phyloP scores from a whole-genome alignment of 2,329 filamentous ascomycete genomes.

The Ophiocordyceps camponoti-saundersi region DNA sequence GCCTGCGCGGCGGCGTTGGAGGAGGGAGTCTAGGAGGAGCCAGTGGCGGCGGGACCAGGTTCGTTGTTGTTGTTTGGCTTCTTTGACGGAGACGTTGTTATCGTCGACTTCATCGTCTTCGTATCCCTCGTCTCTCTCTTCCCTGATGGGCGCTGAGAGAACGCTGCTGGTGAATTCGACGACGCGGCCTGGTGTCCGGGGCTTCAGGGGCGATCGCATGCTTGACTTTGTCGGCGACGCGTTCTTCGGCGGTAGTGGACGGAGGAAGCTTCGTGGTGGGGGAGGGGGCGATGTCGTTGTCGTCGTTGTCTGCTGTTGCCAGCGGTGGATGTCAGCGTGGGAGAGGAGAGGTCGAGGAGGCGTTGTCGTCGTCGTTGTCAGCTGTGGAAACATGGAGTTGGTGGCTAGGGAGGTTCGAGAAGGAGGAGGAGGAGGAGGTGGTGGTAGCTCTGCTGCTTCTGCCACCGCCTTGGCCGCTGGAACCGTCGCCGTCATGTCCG shows the following conservation, averaged over 20 bases:
- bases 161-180: constrained; percentile 39
- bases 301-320: constrained; percentile 22
- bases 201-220: constrained; percentile 38
- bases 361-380: constrained; percentile 10
- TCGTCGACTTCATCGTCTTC: neutral
- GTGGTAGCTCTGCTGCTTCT: constrained; percentile 4
- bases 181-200: constrained; percentile 38
- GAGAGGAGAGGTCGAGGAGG: constrained; percentile 24
- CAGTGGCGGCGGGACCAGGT: constrained; percentile 35
- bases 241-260: constrained; percentile 30
- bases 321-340: constrained; percentile 21
- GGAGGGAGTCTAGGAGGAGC: constrained; percentile 31
- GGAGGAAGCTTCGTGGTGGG: constrained; percentile 15
- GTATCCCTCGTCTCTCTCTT: constrained; percentile 12
- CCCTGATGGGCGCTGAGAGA: constrained; percentile 26
- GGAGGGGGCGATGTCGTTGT: constrained; percentile 8
- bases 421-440: constrained; percentile 6
- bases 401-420: constrained; percentile 11
- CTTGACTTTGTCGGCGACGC: constrained; percentile 39
- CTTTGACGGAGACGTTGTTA: constrained; percentile 16
- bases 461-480: constrained; percentile 9
- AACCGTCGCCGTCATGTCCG: constrained; percentile 15
- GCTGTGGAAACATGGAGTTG: constrained; percentile 22
- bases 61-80: constrained; percentile 9
- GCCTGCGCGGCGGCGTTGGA: constrained; percentile 28